A percentile compares a stretch with the other conserved stretches of the same genome.
phyloP scores from a whole-genome alignment of 768 basidiomycete genomes.

The Leucocoprinus birnbaumii region DNA sequence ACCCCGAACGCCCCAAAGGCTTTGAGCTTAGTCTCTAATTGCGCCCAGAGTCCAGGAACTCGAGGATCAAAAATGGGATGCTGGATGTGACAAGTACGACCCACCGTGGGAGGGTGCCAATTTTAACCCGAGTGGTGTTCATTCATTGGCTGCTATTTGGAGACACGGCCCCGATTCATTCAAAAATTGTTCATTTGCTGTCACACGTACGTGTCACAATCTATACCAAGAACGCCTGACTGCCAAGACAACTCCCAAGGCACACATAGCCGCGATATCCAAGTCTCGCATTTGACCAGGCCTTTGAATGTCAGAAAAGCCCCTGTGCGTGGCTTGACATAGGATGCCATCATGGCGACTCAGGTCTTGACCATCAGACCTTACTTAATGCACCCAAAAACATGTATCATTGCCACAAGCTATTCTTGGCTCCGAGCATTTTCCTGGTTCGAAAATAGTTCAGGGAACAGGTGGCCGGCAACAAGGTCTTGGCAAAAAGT shows the following conservation, averaged over 20 bases:
- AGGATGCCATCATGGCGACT: background rate
- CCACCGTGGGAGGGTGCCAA: slow-evolving; percentile 20
- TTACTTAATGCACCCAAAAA: background rate
- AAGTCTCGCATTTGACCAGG: background rate
- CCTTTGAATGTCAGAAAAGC: background rate
- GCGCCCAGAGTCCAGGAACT: slow-evolving; percentile 3
- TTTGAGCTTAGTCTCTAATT: background rate
- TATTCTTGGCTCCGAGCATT: slow-evolving; percentile 29
- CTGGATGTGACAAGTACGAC: slow-evolving; percentile 10
- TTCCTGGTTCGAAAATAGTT: slow-evolving; percentile 39
- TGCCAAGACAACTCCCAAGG: slow-evolving; percentile 15
- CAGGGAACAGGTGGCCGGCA: slow-evolving; percentile 20
- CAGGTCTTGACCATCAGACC: background rate
- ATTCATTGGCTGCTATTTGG: slow-evolving; percentile 33
- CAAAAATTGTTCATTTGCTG: slow-evolving; percentile 8
- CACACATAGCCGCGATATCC: slow-evolving; percentile 15
- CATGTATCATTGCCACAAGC: slow-evolving; percentile 8
- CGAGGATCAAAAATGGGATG: slow-evolving; percentile 4
- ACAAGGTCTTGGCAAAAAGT: slow-evolving; percentile 43
- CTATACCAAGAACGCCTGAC: slow-evolving; percentile 9
- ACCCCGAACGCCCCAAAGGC: too few relatives aligned
- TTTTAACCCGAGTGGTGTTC: slow-evolving; percentile 16
- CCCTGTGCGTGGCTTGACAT: background rate
- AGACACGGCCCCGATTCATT: slow-evolving; percentile 19
- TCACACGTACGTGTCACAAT: slow-evolving; percentile 19